Base-by-base conservation (phyloP, 768 basidiomycete genomes). In the Austroboletus eburneus region DNA sequence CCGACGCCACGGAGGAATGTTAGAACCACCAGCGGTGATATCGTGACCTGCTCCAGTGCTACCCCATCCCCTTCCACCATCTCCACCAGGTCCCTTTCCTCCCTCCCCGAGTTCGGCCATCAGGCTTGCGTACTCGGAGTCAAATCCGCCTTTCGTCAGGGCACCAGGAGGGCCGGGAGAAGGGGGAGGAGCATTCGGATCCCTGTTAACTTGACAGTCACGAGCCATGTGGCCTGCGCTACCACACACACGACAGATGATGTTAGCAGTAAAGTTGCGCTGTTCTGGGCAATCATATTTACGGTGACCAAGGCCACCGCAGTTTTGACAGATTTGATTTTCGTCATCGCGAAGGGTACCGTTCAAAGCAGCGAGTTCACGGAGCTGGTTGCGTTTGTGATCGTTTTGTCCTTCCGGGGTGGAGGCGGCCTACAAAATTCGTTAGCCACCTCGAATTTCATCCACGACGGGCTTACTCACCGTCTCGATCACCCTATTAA, bases 211-310 rank as follows among this genome's bases (percentile, higher is more conserved):
- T 39, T 91, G 89, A 67, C 95, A 98, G 71, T 98, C 95, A 57
- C 94, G 85, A 41, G 94, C 95, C 95, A 99, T 97, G 72, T 98
- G 95, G 30, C 96, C 95, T 33, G 93, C 92, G 61, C 91, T 94
- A 51, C 95, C 95, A 68, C 96, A 99, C 61, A 94, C 83, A 62
- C 92, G 93, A 77, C 96, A 99, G 64, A 97, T 95, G 74, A 99
- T 94, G 75, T 95, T 95, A 72, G 96, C 96, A 57, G 91, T 94
- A 73, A 93, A 98, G 73, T 96, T 96, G 68, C 89, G 85, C 69
- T 96, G 91, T 71, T 97, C 91, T 16, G 94, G 93, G 67, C 96
- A 99, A 69, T 98, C 96, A 73, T 92, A 98, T 81, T 97, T 94
- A 70, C 95, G 87, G 64, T 97, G 94, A 49, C 93, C 93, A 54